Evolutionary conservation across 257 asterid species (phyloP), one percentile per base, ranked within the genome.

Genomic region (Gentiana dahurica): DNA sequence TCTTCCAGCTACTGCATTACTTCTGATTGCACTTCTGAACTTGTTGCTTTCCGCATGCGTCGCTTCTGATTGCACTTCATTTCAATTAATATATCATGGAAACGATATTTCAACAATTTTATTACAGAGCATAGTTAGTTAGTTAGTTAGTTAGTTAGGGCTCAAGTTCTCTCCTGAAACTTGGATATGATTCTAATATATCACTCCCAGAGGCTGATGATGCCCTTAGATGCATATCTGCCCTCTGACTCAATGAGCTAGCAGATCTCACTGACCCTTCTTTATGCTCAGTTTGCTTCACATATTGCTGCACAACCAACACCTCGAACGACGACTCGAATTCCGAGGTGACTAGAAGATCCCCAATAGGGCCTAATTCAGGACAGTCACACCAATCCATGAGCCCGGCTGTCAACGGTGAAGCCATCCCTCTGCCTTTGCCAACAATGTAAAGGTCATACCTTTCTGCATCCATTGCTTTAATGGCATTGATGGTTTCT

Each of bases 361-460:
- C 98, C 0, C 98, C 97, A 0, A 91, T 87, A 0, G 98, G 79
- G 12, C 98, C 97, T 1, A 91, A 86, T 70, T 91, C 97, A 0
- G 97, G 98, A 60, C 96, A 82, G 62, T 91, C 98, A 34, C 96
- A 85, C 98, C 98, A 91, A 54, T 91, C 97, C 1, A 83, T 75
- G 3, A 91, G 74, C 9, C 98, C 97, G 0, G 79, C 60, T 0
- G 95, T 87, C 11, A 91, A 66, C 1, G 94, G 88, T 0, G 95
- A 79, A 4, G 34, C 41, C 65, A 71, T 38, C 0, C 90, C 95
- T 54, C 80, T 61, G 9, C 97, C 97, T 69, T 85, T 81, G n/a
- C 98, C 98, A 1, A 91, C 97, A 0, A 91, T 49, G 73, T 79
- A 91, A 4, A 91, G 79, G 65, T 91, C 92, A 5, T 80, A 80